Conservation (phyloP, 2,329 filamentous ascomycete species). For the Fusarium ramigenum region DNA sequence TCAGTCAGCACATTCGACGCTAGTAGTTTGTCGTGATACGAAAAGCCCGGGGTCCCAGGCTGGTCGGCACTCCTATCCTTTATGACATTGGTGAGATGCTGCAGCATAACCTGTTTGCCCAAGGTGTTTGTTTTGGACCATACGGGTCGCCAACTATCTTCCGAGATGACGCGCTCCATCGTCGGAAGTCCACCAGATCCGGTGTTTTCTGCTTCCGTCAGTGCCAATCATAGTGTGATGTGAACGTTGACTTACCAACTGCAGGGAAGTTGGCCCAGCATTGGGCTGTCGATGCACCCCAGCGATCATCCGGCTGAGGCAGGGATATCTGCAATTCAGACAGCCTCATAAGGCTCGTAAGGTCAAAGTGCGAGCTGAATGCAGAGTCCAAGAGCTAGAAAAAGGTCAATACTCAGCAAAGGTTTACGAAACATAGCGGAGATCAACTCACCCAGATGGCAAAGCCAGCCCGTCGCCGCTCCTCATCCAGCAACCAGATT, state of each 20-base stretch:
- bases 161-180: neutral
- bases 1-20: neutral
- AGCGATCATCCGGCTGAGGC: constrained; percentile 1
- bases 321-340: constrained; percentile 8
- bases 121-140: constrained; percentile 8
- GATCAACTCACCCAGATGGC: neutral
- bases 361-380: neutral
- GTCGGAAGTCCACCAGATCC: neutral
- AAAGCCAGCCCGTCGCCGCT: neutral
- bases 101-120: constrained; percentile 1
- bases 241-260: neutral
- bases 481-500: neutral
- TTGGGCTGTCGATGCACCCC: neutral
- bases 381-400: neutral
- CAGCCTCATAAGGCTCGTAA: neutral
- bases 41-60: neutral
- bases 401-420: neutral
- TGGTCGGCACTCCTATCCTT: neutral
- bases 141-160: neutral
- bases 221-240: too few species aligned
- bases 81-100: neutral
- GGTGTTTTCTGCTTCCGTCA: neutral
- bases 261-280: constrained; percentile 2
- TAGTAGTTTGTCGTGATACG: neutral
- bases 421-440: neutral